Base-by-base conservation (phyloP, 2,329 filamentous ascomycete species). In the Blastomyces parvus region DNA sequence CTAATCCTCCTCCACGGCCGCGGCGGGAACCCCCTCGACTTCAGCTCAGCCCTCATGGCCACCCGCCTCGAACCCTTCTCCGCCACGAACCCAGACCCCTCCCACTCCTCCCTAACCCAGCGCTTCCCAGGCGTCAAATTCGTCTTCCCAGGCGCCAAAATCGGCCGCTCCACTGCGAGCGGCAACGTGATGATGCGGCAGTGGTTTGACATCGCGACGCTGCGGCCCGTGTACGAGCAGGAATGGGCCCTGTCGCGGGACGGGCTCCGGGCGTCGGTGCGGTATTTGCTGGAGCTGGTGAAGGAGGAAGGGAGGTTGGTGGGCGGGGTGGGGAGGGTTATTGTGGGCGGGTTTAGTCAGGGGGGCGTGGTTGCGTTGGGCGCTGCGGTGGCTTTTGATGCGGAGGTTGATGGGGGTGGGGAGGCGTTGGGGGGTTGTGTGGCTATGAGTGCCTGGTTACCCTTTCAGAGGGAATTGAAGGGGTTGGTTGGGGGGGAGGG, bases 361-460 rank as follows among this genome's bases (percentile, higher is more conserved):
- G 69, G 69, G 25, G 65, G 62, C 57, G 69, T 67, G 19, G 64
- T 65, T 30, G 65, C 66, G 25, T 46, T 70, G 27, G 62, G 63
- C 56, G 64, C 65, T 25, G 62, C 69, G 61, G 62, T 69, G 60
- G 65, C 59, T 5, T 67, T 64, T 53, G 64, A 64, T 55, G 61
- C 6, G 60, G 27, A 30, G 25, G 58, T 8, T 59, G 62, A 62
- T n/a, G 62, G 58, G 14, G 62, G 61, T 25, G 38, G 52, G 38
- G 63, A 62, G 17, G 33, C 59, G 6, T 59, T 67, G 66, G 77
- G 77, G 0, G 78, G 76, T 0, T 77, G 74, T 61, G 68, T 81
- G n/a, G 78, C 78, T 2, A 78, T 80, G 72, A 75, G 75, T 63
- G 77, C 76, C 1, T 80, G 71, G 66, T 65, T 80, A 1, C 74